Base-by-base conservation (phyloP, 1,284 basidiomycete genomes). In the Leccinum griseonigrum region DNA sequence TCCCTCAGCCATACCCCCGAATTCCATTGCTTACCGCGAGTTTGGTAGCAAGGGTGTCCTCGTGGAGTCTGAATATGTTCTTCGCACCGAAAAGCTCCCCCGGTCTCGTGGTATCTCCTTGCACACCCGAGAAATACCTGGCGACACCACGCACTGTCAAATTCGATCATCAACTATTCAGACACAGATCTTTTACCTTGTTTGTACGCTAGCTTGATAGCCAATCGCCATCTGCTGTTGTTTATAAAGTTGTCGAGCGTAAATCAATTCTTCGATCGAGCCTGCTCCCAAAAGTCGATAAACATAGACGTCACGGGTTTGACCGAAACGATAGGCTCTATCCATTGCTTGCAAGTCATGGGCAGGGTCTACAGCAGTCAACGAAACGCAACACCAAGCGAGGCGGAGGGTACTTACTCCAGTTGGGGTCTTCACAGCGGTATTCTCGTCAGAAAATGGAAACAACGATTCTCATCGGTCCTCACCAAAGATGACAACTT, bases 261-360 rank as follows among this genome's bases (percentile, higher is more conserved):
- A 94, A 34, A 94, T 91, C 46, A 92, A 75, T 70, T 92, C 92
- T 70, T 96, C 94, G 18, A 96, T 84, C 1, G 93, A 93, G 4
- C 93, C 94, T 4, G 91, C 90, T 2, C 90, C 92, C 14, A 97
- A 81, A 11, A 97, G 80, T 48, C 94, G 86, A 69, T 90, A 92
- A 0, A 97, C 94, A 0, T 85, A 82, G 7, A 97, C 95, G 65
- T 95, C 90, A 34, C 92, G 87, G 1, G 84, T 88, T 74, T 97
- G 94, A 3, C 94, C 95, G 64, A 94, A 92, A 2, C 94, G 85
- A 70, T 93, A 96, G 1, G 92, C 92, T 61, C 92, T 85, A 66
- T 96, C 94, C 88, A 92, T 92, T 1, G 91, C 92, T 73, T 95
- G 92, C 16, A 94, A 74, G 69, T 95, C 92, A 67, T 94, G 90